Conservation (phyloP, 768 basidiomycete genomes). For the Lactarius evosmus region DNA sequence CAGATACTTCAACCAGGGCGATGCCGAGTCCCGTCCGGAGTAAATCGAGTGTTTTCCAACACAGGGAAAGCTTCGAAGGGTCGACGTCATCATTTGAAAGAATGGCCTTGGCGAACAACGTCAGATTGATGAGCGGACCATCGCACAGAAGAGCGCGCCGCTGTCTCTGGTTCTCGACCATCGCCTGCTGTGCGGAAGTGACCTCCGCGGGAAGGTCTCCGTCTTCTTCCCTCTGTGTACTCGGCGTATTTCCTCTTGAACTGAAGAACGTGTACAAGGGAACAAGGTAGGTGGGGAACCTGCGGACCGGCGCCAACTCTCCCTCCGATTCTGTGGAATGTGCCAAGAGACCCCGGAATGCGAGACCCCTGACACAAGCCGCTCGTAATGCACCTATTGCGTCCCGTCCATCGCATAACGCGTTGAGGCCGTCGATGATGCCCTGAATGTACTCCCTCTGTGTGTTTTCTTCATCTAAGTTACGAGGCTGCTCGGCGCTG, state of each 20-base stretch:
- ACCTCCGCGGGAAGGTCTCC: background rate
- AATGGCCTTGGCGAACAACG: background rate
- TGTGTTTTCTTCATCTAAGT: background rate
- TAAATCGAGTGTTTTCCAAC: conserved; percentile 15
- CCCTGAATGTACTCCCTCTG: background rate
- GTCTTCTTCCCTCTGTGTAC: too few species aligned
- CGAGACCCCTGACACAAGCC: conserved; percentile 6
- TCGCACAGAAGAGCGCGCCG: conserved; percentile 4
- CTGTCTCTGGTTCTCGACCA: background rate
- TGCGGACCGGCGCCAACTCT: background rate
- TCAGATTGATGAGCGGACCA: conserved; percentile 14
- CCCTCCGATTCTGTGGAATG: background rate
- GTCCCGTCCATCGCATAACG: background rate
- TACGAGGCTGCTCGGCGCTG: background rate
- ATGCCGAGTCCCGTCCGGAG: conserved; percentile 11
- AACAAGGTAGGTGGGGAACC: background rate
- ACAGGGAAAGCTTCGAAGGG: conserved; percentile 4
- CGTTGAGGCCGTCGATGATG: background rate
- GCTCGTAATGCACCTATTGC: conserved; percentile 9
- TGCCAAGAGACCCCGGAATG: conserved; percentile 4
- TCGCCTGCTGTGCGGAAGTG: background rate
- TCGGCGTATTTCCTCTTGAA: background rate
- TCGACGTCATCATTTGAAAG: background rate
- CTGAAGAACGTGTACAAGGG: conserved; percentile 6
- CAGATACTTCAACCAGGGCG: background rate